Evolutionary conservation across 2,329 filamentous ascomycete species (phyloP), one percentile per base, ranked within the genome.

Genomic region (Penicillium decumbens): DNA sequence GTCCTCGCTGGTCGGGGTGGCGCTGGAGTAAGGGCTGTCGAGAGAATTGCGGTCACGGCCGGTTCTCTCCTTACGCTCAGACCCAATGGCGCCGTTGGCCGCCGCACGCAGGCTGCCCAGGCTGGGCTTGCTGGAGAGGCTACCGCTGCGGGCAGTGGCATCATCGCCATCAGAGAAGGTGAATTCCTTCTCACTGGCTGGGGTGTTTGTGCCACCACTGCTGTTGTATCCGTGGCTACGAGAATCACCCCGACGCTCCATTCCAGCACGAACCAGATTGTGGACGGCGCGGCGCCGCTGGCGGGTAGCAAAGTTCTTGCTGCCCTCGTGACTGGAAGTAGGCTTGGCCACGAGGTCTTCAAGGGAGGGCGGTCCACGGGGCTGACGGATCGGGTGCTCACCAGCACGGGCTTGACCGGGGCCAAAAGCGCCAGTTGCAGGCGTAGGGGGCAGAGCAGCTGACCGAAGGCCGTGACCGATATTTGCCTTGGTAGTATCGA

Each of bases 241-340:
- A 73, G 80, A 87, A 77, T 80, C 67, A n/a, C 68, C 80, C 49
- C 92, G 89, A 51, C 93, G 88, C 65, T 90, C 89, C 55, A 93
- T 80, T 13, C 92, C 91, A 46, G 92, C 92, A 57, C 88, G 88
- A 54, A 96, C 88, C 43, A 98, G 81, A 67, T 90, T 96, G 75
- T 91, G 85, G 39, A 98, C 84, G 24, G 93, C 93, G 62, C 88
- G 90, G 57, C 92, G 89, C 52, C 93, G 89, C 64, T 95, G 91
- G 54, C 93, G 90, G 48, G 90, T 84, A 9, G 88, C 87, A 73
- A 98, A 98, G 76, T 98, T 98, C 82, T 96, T 77, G 83, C 92
- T 96, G 23, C 92, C 93, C 70, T 97, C 92, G 56, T 92, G 83
- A 75, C 90, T 95, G 59, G 89, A 85, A 7, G 92, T 97, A 1